Evolutionary conservation across 1,284 basidiomycete genomes (phyloP).

Genomic region (Cutaneotrichosporon cyanovorans): DNA sequence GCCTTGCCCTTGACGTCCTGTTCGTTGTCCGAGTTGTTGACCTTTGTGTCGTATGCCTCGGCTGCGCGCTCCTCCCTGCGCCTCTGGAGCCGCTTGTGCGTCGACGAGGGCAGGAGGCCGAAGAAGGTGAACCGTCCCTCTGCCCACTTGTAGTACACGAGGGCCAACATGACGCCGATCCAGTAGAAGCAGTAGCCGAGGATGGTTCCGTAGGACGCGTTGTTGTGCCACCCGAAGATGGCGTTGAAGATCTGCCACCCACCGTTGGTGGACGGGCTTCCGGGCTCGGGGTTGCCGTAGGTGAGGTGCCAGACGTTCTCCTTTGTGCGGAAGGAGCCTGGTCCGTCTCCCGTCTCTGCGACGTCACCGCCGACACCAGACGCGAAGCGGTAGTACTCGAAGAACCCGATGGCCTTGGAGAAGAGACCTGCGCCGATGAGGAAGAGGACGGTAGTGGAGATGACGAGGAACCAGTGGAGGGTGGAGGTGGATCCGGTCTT

Average conservation of each 20-base stretch:
- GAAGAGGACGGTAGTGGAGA: slow-evolving; percentile 80
- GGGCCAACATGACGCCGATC: slow-evolving; percentile 58
- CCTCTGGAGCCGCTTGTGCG: slow-evolving; percentile 2
- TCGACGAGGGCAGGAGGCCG: slow-evolving; percentile 17
- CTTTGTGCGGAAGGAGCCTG: slow-evolving; percentile 55
- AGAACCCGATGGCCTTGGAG: slow-evolving; percentile 58
- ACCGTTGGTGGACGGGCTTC: slow-evolving; percentile 45
- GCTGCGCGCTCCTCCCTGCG: slow-evolving; percentile 5
- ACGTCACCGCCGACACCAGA: slow-evolving; percentile 60
- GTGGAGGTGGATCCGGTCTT: slow-evolving; percentile 45
- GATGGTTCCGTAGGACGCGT: slow-evolving; percentile 57
- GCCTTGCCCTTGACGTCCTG: neutral
- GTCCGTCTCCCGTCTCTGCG: slow-evolving; percentile 57
- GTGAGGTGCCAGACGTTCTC: slow-evolving; percentile 66
- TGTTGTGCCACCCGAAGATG: slow-evolving; percentile 46
- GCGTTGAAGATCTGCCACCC: slow-evolving; percentile 46
- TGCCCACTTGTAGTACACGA: slow-evolving; percentile 63
- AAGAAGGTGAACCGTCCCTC: slow-evolving; percentile 48
- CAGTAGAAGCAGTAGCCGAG: slow-evolving; percentile 72
- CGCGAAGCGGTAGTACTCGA: slow-evolving; percentile 55
- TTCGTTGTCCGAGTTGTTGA: too few species aligned
- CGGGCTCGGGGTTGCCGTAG: slow-evolving; percentile 66
- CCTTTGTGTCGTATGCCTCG: neutral
- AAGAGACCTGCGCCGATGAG: slow-evolving; percentile 88
- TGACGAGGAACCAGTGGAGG: slow-evolving; percentile 66